Percentiles rank a stretch among this genome's conserved stretches.
phyloP scores from a whole-genome alignment of 2,329 filamentous ascomycete genomes.

The Alternaria atra region DNA sequence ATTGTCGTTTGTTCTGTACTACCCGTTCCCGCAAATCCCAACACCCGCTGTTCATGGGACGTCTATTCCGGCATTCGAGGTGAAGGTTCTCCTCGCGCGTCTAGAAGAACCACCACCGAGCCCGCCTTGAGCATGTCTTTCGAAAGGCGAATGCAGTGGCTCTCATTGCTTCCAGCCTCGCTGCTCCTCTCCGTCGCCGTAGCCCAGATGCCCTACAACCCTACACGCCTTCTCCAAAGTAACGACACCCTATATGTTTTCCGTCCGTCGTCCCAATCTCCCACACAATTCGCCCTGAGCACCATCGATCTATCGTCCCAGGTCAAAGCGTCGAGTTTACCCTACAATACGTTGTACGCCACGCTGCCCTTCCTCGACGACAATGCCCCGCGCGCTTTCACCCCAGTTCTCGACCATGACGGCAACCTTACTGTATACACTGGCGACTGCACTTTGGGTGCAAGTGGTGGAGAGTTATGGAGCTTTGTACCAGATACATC shows the following conservation, averaged over 20 bases:
- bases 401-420: slow-evolving; percentile 71
- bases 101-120: slow-evolving; percentile 12
- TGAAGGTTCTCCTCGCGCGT: slow-evolving; percentile 31
- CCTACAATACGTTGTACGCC: slow-evolving; percentile 61
- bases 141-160: slow-evolving; percentile 5
- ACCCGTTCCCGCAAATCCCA: not conserved
- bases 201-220: slow-evolving; percentile 76
- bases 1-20: slow-evolving; percentile 13
- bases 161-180: not conserved
- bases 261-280: slow-evolving; percentile 60
- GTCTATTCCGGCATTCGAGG: slow-evolving; percentile 24
- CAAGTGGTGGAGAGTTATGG: slow-evolving; percentile 69
- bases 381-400: slow-evolving; percentile 66
- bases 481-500: slow-evolving; percentile 64
- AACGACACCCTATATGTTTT: slow-evolving; percentile 75
- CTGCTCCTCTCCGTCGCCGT: slow-evolving; percentile 1
- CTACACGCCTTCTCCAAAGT: slow-evolving; percentile 73
- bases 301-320: slow-evolving; percentile 71
- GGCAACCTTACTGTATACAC: slow-evolving; percentile 78
- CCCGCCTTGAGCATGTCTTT: slow-evolving; percentile 3
- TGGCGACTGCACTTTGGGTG: slow-evolving; percentile 72
- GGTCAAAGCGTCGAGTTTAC: slow-evolving; percentile 59
- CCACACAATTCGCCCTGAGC: slow-evolving; percentile 63
- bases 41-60: slow-evolving; percentile 29
- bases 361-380: slow-evolving; percentile 70